Evolutionary conservation across 441 rosid genomes (phyloP).

Genomic region (Eutrema salsugineum): DNA sequence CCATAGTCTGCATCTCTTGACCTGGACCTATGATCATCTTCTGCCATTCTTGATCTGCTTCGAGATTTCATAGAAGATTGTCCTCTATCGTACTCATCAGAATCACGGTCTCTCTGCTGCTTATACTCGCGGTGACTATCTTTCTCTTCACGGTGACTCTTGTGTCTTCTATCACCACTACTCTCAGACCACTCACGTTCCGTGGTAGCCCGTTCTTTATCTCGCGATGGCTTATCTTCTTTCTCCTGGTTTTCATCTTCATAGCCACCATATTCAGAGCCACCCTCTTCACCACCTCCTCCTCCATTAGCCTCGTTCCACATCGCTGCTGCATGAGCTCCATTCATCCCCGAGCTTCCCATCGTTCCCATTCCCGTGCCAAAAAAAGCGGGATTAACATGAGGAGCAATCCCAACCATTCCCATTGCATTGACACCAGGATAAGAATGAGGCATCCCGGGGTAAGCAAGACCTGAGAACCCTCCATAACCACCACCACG

Average conservation of each 20-base stretch:
- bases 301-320: slow-evolving; percentile 88
- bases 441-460: slow-evolving; percentile 83
- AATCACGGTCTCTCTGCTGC: slow-evolving; percentile 63
- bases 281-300: slow-evolving; percentile 92
- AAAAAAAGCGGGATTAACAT: slow-evolving; percentile 95
- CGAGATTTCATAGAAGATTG: slow-evolving; percentile 69
- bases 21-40: slow-evolving; percentile 75
- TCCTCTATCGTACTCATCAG: slow-evolving; percentile 79
- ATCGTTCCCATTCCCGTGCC: slow-evolving; percentile 87
- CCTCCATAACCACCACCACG: slow-evolving; percentile 87
- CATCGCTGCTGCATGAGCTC: slow-evolving; percentile 71
- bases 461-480: slow-evolving; percentile 79
- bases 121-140: slow-evolving; percentile 71
- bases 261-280: slow-evolving; percentile 80
- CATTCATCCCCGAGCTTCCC: slow-evolving; percentile 82
- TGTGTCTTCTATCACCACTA: slow-evolving; percentile 73
- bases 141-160: slow-evolving; percentile 77
- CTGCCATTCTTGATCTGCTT: slow-evolving; percentile 72
- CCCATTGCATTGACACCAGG: slow-evolving; percentile 90
- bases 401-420: slow-evolving; percentile 94
- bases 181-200: slow-evolving; percentile 85
- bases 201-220: slow-evolving; percentile 57
- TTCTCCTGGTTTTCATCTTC: slow-evolving; percentile 86
- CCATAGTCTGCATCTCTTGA: slow-evolving; percentile 92
- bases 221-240: slow-evolving; percentile 61